These are phyloP conservation scores for Globisporangium splendens DNA, from an alignment of 352 stramenopile species.

Conservation along the genomic window DNA sequence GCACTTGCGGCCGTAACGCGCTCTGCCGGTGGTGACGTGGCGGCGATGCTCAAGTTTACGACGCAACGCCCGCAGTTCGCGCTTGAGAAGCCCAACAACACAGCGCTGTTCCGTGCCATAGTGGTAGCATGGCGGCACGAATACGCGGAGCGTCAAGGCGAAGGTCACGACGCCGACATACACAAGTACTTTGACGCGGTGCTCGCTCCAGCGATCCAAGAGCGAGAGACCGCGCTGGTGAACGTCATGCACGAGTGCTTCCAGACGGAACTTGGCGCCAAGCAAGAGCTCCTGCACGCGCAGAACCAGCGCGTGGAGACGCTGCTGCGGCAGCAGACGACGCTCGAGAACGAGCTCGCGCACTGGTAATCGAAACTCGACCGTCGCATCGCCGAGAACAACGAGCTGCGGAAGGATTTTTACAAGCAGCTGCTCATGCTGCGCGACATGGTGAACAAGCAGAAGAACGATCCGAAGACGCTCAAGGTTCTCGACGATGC, in stretches of 20 bases:
- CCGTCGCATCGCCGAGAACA: conserved; percentile 58
- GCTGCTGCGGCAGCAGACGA: conserved; percentile 13
- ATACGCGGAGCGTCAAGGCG: neutral
- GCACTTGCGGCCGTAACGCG: no score
- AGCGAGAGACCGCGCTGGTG: conserved; percentile 46
- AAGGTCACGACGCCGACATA: conserved; percentile 21
- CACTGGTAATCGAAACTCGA: conserved; percentile 60
- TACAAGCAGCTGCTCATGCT: conserved; percentile 75
- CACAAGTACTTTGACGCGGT: conserved; percentile 38
- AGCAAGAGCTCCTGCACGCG: conserved; percentile 18
- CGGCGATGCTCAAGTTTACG: neutral
- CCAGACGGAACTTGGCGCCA: conserved; percentile 32
- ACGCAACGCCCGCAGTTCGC: conserved; percentile 1
- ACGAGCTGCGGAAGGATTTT: conserved; percentile 61
- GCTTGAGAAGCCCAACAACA: neutral
- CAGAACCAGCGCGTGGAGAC: conserved; percentile 20
- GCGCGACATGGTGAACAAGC: conserved; percentile 58
- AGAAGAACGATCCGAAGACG: conserved; percentile 43
- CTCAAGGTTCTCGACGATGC: conserved; percentile 55
- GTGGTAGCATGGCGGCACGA: neutral
- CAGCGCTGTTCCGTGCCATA: conserved; percentile 8
- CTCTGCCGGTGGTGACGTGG: neutral
- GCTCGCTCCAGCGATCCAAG: conserved; percentile 46
- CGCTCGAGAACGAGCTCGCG: conserved; percentile 24
- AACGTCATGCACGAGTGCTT: conserved; percentile 62